Percentiles rank a stretch among this genome's conserved stretches.
Conservation (phyloP, 1,284 basidiomycete genomes). For the Coriolopsis trogii region DNA sequence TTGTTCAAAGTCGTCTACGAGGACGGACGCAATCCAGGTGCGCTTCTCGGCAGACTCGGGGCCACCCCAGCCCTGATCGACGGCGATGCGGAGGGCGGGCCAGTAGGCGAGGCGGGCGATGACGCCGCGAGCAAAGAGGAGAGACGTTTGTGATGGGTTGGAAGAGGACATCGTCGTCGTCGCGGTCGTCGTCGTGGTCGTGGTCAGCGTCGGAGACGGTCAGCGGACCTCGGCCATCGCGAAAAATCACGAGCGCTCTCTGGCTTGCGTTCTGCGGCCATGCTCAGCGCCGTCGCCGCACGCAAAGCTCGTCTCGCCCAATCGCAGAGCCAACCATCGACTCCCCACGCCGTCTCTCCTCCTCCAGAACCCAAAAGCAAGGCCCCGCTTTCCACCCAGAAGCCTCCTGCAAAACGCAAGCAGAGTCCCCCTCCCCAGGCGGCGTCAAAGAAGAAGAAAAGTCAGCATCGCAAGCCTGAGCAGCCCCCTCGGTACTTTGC, state of each 20-base stretch:
- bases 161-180: too few species aligned
- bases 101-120: conserved; percentile 80
- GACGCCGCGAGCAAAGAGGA: conserved; percentile 83
- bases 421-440: conserved; percentile 21
- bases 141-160: conserved; percentile 46
- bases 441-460: conserved; percentile 35
- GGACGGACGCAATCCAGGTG: conserved; percentile 78
- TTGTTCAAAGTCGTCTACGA: conserved; percentile 85
- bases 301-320: conserved; percentile 50
- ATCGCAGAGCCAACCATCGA: conserved; percentile 10
- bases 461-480: conserved; percentile 27
- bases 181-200: conserved; percentile 13
- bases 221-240: too few species aligned
- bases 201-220: too few species aligned
- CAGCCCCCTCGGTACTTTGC: conserved; percentile 40
- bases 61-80: conserved; percentile 84
- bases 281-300: conserved; percentile 66
- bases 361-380: neutral
- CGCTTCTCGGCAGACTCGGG: conserved; percentile 72
- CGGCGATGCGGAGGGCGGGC: conserved; percentile 83
- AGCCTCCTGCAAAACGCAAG: conserved; percentile 38
- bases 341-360: conserved; percentile 8
- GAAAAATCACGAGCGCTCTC: neutral
- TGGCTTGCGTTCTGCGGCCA: conserved; percentile 23
- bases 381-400: conserved; percentile 9